A percentile compares a stretch with the other conserved stretches of the same genome.
Conservation (phyloP, 495 filamentous ascomycete genomes). For the Hypomontagnella submonticulosa region DNA sequence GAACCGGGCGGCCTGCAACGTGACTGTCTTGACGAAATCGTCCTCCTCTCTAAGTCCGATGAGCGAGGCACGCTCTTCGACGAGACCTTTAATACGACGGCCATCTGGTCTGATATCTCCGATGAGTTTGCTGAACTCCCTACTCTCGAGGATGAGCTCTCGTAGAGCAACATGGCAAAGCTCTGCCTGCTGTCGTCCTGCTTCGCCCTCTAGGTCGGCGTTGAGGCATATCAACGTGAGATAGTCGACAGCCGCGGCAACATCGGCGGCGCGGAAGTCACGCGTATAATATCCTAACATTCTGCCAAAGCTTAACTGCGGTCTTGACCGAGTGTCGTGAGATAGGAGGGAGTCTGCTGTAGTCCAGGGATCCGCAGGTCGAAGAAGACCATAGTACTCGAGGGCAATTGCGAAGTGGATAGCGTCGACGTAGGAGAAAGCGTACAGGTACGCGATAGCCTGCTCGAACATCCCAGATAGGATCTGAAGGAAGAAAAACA, state of each 20-base stretch:
- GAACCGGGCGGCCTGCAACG: conserved; percentile 85
- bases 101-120: conserved; percentile 90
- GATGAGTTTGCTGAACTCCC: conserved; percentile 92
- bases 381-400: conserved; percentile 89
- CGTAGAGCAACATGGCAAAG: conserved; percentile 93
- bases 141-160: conserved; percentile 93
- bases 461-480: conserved; percentile 95
- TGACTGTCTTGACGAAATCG: conserved; percentile 87
- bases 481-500: conserved; percentile 91
- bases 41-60: conserved; percentile 81
- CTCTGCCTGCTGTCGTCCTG: conserved; percentile 78
- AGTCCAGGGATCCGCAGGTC: conserved; percentile 77
- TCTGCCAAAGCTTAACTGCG: conserved; percentile 92
- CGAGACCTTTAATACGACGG: conserved; percentile 80
- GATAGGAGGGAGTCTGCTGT: conserved; percentile 78
- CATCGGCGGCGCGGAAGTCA: conserved; percentile 90
- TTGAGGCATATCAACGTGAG: conserved; percentile 93
- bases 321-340: conserved; percentile 73
- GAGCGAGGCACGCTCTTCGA: conserved; percentile 88
- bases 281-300: conserved; percentile 95
- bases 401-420: conserved; percentile 94
- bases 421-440: conserved; percentile 87
- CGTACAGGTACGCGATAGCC: conserved; percentile 88
- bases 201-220: conserved; percentile 76
- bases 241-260: conserved; percentile 91